Evolutionary conservation across 2,329 filamentous ascomycete species (phyloP), one percentile per base, ranked within the genome.

Genomic region (Fusarium proliferatum): DNA sequence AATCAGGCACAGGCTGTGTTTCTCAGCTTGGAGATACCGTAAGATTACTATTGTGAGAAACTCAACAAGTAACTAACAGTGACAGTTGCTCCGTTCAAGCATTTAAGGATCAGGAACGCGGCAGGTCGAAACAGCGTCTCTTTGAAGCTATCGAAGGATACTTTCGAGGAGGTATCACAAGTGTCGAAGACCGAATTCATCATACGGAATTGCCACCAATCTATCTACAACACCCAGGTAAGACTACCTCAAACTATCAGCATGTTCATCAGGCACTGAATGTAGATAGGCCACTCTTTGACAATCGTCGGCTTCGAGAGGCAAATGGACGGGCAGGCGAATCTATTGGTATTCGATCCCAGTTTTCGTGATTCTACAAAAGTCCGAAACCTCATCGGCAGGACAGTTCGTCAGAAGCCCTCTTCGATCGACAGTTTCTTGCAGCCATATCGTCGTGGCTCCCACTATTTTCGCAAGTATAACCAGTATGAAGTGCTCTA

Each of bases 311-410:
- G 96, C 0, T 87, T 97, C 33, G 95, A 98, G 81, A 89, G 88
- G 73, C 88, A 87, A 34, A 85, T 83, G 39, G 87, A 92, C 67
- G 93, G 93, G 33, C 84, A 85, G 23, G 84, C 87, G 58, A 93
- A 93, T 74, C 84, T 98, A 23, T 85, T 98, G 1, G 93, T 97
- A 17, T 97, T 97, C 79, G 95, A 98, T 79, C 95, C 96, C 2
- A 93, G 93, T 84, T 94, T 94, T 80, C 90, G 88, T 61, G 92
- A 95, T 51, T 89, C 92, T 2, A 85, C 86, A 5, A 87, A 86
- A 23, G 88, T 97, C 77, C 86, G 85, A 70, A 88, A 88, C 60
- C 82, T 94, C 34, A 85, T 88, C 49, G 89, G 85, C 34, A 85
- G 80, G 7, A 83, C 80, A 19, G 82, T 89, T 78, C 78, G 82